Percentiles rank a stretch among this genome's conserved stretches.
phyloP scores from a whole-genome alignment of 2,329 filamentous ascomycete species.

The Tricladium varicosporioides region DNA sequence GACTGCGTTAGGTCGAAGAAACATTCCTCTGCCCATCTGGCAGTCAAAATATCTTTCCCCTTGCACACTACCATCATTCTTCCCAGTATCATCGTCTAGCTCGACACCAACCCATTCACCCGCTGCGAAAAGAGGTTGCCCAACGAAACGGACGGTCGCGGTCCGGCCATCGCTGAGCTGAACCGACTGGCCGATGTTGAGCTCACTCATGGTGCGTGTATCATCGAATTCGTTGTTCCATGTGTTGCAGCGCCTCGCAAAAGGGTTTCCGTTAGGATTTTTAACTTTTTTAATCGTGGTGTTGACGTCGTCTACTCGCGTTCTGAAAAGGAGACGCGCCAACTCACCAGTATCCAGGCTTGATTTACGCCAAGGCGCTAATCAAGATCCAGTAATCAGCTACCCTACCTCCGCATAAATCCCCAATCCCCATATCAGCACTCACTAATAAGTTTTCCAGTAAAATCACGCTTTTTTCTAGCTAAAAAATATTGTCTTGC shows the following conservation, averaged over 20 bases:
- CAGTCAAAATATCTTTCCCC: slow-evolving; percentile 89
- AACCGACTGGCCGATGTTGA: slow-evolving; percentile 50
- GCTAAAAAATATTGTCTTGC: too few relatives aligned
- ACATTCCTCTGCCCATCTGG: slow-evolving; percentile 74
- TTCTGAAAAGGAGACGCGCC: slow-evolving; percentile 1
- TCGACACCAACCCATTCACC: slow-evolving; percentile 91
- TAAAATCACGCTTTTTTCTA: too few relatives aligned
- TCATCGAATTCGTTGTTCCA: slow-evolving; percentile 15
- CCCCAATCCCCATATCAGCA: too few relatives aligned
- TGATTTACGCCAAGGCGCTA: neutral
- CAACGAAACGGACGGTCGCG: slow-evolving; percentile 78
- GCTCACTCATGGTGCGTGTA: slow-evolving; percentile 50
- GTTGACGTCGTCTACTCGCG: neutral
- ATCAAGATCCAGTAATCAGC: too few relatives aligned
- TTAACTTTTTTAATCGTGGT: neutral
- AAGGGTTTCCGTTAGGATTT: neutral
- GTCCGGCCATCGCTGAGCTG: slow-evolving; percentile 75
- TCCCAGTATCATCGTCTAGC: slow-evolving; percentile 76
- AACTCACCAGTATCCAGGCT: neutral
- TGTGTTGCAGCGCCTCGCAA: neutral
- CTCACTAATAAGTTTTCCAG: too few relatives aligned
- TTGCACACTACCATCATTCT: slow-evolving; percentile 91
- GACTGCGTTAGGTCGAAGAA: slow-evolving; percentile 72
- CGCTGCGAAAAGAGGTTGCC: slow-evolving; percentile 73
- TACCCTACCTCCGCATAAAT: too few relatives aligned